Evolutionary conservation across 345 rosid genomes (phyloP), one percentile per base, ranked within the genome.

Genomic region (Gynandropsis gynandra): DNA sequence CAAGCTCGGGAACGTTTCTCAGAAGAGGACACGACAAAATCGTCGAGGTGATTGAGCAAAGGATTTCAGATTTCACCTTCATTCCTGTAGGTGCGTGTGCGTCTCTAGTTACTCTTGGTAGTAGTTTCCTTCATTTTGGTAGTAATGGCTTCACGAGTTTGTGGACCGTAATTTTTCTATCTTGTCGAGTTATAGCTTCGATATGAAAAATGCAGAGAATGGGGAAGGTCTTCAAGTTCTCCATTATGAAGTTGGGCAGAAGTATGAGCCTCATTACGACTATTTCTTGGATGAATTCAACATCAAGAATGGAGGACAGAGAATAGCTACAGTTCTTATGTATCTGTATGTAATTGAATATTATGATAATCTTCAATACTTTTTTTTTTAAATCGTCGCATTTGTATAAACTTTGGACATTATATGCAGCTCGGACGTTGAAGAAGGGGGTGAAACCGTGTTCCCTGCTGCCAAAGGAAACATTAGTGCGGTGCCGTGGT

Each of bases 361-460:
- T 31, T 18, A 0, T 62, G 10, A 4, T 1, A 16, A 37, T 44
- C 11, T 45, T 46, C 35, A 36, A 42, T 20, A 9, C 16, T 43
- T 21, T 16, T 33, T 14, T 8, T 51, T 6, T 47, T 13, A 20
- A 19, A 31, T 11, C 11, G 16, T 16, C 16, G n/a, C 16, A 10
- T 33, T 21, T 16, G 3, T 11, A 4, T 35, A 50, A 27, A 58
- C 42, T 19, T 51, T 46, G 27, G 44, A 37, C 49, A 19, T 66
- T 72, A 19, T 47, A 49, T 17, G 35, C 51, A 86, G 93, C 63
- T 80, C 96, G 35, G 98, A 90, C 14, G 95, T 87, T 58, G 95
- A 87, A 48, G 93, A 90, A 80, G 98, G 98, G 20, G 98, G 98
- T 0, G 96, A 87, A 73, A 87, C 92, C 3, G 85, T 90, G 13